These are phyloP conservation scores for Solanum hybrid DNA, from an alignment of 305 asterid species.

Conservation along the genomic window DNA sequence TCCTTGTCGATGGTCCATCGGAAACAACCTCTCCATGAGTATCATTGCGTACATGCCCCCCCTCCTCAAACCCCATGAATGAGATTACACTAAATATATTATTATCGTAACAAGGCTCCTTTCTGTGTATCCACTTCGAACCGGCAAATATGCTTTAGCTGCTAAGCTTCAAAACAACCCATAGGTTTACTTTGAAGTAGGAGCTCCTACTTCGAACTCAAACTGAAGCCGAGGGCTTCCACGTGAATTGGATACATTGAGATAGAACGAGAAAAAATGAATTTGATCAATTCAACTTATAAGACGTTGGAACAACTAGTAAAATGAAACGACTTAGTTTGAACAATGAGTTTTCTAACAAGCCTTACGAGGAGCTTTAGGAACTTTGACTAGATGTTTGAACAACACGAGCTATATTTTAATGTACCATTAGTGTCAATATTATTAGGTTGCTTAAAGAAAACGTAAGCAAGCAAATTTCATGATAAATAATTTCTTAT, in stretches of 20 bases:
- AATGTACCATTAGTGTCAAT: not conserved
- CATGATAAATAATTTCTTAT: not conserved
- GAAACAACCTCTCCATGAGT: too few relatives aligned
- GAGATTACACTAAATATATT: not conserved
- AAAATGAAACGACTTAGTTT: too few relatives aligned
- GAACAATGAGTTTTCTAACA: not conserved
- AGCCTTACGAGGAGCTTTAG: not conserved
- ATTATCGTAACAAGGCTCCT: not conserved
- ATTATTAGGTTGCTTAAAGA: not conserved
- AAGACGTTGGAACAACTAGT: not conserved
- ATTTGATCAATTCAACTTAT: not conserved
- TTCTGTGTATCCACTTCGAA: not conserved
- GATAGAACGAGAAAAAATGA: not conserved
- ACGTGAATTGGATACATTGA: too few relatives aligned
- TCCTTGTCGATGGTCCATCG: not conserved
- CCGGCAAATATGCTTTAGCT: not conserved
- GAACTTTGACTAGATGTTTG: not conserved
- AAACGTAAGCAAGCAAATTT: not conserved
- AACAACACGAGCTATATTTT: not conserved
- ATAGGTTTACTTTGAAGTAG: not conserved
- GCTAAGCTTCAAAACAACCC: not conserved
- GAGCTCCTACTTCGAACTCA: not conserved
- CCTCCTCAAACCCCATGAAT: too few relatives aligned
- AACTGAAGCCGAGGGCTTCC: too few relatives aligned
- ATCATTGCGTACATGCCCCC: too few relatives aligned